Percentiles rank a stretch among this genome's conserved stretches.
Evolutionary conservation across 306 rosid genomes (phyloP).

Genomic region (Pterocarpus macrocarpus): DNA sequence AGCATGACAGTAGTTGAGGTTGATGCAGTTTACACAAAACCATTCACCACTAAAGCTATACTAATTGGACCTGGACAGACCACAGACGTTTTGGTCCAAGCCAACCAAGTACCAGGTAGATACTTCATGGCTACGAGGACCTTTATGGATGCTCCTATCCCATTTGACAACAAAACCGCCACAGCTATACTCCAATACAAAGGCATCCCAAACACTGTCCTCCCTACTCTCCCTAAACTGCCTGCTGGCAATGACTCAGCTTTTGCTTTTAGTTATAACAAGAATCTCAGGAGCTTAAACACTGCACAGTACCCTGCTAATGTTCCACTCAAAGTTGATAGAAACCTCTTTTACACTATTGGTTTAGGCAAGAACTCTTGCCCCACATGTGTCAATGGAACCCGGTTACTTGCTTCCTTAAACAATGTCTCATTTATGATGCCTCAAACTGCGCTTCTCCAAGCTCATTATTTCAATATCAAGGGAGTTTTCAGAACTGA

Average conservation of each 20-base stretch:
- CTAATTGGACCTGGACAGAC: slow-evolving; percentile 90
- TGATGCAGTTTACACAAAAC: slow-evolving; percentile 89
- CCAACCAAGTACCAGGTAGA: slow-evolving; percentile 68
- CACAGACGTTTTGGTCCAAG: slow-evolving; percentile 77
- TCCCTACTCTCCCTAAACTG: slow-evolving; percentile 72
- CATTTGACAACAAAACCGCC: slow-evolving; percentile 79
- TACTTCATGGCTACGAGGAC: slow-evolving; percentile 78
- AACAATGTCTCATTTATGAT: slow-evolving; percentile 81
- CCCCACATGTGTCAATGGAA: slow-evolving; percentile 78
- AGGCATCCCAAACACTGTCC: slow-evolving; percentile 68
- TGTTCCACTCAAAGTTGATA: slow-evolving; percentile 79
- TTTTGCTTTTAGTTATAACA: slow-evolving; percentile 63
- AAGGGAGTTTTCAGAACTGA: slow-evolving; percentile 78
- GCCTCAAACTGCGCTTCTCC: slow-evolving; percentile 83
- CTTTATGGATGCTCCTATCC: slow-evolving; percentile 76
- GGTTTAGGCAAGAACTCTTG: slow-evolving; percentile 78
- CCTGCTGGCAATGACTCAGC: slow-evolving; percentile 71
- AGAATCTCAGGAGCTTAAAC: slow-evolving; percentile 72
- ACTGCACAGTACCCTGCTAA: slow-evolving; percentile 71
- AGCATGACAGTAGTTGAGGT: slow-evolving; percentile 88
- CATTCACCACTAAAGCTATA: slow-evolving; percentile 75
- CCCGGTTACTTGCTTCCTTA: slow-evolving; percentile 78
- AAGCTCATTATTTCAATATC: slow-evolving; percentile 76
- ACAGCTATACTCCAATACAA: slow-evolving; percentile 84
- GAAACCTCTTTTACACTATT: slow-evolving; percentile 72